Conservation (phyloP, 2,329 filamentous ascomycete genomes). For the Botryosphaeria dothidea region DNA sequence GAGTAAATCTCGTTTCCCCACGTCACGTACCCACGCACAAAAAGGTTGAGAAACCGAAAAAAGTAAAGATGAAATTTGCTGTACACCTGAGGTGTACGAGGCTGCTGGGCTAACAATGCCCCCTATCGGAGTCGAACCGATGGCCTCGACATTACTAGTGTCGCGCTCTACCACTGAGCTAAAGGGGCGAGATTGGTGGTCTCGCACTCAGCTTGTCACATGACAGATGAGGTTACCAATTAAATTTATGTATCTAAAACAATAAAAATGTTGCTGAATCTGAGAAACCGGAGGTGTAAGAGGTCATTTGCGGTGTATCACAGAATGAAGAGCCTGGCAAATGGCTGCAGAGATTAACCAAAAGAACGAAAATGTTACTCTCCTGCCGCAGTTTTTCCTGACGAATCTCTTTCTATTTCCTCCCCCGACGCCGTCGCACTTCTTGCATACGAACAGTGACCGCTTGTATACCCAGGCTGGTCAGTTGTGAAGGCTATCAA, state of each 20-base stretch:
- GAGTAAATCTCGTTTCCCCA: neutral
- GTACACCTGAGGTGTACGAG: neutral
- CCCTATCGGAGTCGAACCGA: conserved; percentile 19
- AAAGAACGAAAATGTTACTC: no score
- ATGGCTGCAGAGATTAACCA: no score
- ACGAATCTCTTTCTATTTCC: no score
- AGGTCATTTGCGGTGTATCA: no score
- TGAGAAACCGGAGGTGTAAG: no score
- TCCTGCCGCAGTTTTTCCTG: no score
- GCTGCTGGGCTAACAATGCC: neutral
- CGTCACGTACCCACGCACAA: neutral
- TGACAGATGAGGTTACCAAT: neutral
- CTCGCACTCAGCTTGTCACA: neutral
- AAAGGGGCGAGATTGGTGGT: neutral
- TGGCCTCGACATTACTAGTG: conserved; percentile 19
- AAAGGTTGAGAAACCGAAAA: neutral
- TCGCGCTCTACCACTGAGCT: conserved; percentile 20
- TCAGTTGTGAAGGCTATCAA: no score
- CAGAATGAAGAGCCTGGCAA: no score
- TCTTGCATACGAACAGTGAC: no score
- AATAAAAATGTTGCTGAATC: neutral
- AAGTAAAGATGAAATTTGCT: neutral
- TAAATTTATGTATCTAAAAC: no score
- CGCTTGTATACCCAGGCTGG: no score
- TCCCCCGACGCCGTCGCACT: no score